phyloP scores from a whole-genome alignment of 2,329 filamentous ascomycete species.

The Fusarium drepaniforme region DNA sequence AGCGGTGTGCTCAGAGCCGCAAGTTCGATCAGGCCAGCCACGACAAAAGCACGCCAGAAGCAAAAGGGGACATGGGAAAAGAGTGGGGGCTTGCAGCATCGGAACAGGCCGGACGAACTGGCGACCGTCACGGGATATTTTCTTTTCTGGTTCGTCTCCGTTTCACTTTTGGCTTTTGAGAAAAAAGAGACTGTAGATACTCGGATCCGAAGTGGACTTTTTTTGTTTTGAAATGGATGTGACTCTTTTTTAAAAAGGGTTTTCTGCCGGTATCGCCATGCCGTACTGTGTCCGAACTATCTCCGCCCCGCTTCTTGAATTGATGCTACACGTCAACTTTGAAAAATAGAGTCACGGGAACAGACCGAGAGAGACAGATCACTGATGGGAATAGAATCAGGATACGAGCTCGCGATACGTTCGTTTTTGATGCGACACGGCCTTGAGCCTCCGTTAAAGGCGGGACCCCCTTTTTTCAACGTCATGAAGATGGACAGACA shows the following conservation, averaged over 20 bases:
- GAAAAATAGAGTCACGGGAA: background rate
- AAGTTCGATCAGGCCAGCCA: conserved; percentile 36
- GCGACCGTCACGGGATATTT: conserved; percentile 22
- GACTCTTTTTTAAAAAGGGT: conserved; percentile 16
- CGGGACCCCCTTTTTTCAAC: conserved; percentile 3
- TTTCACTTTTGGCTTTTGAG: background rate
- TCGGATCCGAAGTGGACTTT: conserved; percentile 38
- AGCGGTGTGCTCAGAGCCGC: conserved; percentile 35
- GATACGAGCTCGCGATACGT: background rate
- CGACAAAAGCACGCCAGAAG: conserved; percentile 26
- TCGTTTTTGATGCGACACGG: conserved; percentile 11
- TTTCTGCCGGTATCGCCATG: conserved; percentile 12
- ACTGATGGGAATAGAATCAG: conserved; percentile 30
- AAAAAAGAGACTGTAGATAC: conserved; percentile 1
- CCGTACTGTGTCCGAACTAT: conserved; percentile 41
- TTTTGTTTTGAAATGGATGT: conserved; percentile 15
- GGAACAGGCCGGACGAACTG: conserved; percentile 37
- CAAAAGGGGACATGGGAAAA: background rate
- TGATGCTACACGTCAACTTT: conserved; percentile 11
- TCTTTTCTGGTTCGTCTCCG: conserved; percentile 14
- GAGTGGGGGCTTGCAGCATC: conserved; percentile 26
- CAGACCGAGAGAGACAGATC: background rate
- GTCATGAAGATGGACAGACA: background rate
- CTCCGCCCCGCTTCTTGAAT: conserved; percentile 22
- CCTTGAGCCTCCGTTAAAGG: conserved; percentile 24